Percentiles rank a stretch among this genome's conserved stretches.
These are phyloP conservation scores for Ensete glaucum DNA, from an alignment of 176 grass and related monocot genomes.

Conservation along the genomic window DNA sequence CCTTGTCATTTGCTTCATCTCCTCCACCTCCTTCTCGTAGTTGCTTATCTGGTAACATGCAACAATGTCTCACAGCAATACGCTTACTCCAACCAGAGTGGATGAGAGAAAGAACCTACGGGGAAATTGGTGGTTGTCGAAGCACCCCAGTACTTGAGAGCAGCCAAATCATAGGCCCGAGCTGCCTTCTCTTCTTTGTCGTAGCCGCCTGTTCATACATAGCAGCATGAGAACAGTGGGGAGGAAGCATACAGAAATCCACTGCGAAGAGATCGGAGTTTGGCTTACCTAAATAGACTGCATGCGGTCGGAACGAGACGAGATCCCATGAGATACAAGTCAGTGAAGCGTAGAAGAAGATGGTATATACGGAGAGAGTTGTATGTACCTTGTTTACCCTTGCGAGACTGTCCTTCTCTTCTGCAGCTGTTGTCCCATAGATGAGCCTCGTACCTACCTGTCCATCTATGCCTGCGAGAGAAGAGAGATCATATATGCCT, in stretches of 20 bases:
- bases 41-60: constrained; percentile 32
- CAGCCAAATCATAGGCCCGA: constrained; percentile 71
- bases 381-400: constrained; percentile 55
- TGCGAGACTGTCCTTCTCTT: constrained; percentile 69
- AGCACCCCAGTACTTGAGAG: constrained; percentile 65
- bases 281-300: constrained; percentile 72
- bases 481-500: not conserved
- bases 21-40: constrained; percentile 62
- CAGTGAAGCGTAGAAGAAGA: not conserved
- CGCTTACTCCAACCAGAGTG: not conserved
- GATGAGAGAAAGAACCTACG: constrained; percentile 15
- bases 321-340: constrained; percentile 3
- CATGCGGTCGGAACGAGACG: constrained; percentile 2
- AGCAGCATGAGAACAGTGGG: not conserved
- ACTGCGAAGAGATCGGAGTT: not conserved
- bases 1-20: constrained; percentile 69
- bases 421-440: constrained; percentile 84
- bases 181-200: constrained; percentile 84
- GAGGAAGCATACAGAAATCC: not conserved
- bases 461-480: constrained; percentile 62
- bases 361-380: not conserved
- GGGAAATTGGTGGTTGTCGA: constrained; percentile 70
- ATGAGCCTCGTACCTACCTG: constrained; percentile 72
- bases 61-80: not conserved
- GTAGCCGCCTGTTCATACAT: constrained; percentile 42